Evolutionary conservation across 208 protist genomes (phyloP), one percentile per base, ranked within the genome.

Genomic region (Leishmania gerbilli): DNA sequence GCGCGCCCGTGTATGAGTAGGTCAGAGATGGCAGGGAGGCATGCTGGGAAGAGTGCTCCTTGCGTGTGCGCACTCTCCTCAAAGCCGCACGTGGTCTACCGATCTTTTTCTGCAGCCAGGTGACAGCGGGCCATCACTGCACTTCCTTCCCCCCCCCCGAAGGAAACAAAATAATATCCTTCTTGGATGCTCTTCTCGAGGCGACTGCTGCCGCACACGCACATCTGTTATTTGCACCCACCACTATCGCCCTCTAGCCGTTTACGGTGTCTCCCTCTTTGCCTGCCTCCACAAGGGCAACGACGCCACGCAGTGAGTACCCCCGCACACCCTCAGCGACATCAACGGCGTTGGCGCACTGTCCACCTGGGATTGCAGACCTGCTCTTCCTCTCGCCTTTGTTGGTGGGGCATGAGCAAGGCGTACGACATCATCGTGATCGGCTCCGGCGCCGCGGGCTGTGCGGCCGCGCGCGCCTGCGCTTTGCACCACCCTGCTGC

Each of bases 371-470:
- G 1, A 27, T 27, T 76, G 17, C 51, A 1, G 47, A 8, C 53
- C 34, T 76, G 17, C 4, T 62, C 51, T 45, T 74, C 8, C 42
- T 74, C 45, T 45, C 27, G 55, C 37, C 27, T 51, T 74, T 15
- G 40, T 21, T 21, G 77, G 53, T 42, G 37, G 37, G 77, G 19
- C 67, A 71, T 81, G 55, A 83, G 87, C 79, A 51, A 64, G 15
- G 65, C 83, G 13, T 96, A 90, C 80, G 91, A 97, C 78, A 84
- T 93, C 77, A 80, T 97, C 37, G 87, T 97, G 2, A 72, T 97
- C 58, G 93, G 93, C 21, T 88, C 93, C 34, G 93, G 93, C 34
- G 86, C 89, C 7, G 90, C 93, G 2, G 93, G 93, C 69, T 95
- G 90, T 67, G 89, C 89, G n/a, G 87, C 86, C 0, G 90, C 87